Base-by-base conservation (phyloP, 441 rosid genomes). In the Hura crepitans region DNA sequence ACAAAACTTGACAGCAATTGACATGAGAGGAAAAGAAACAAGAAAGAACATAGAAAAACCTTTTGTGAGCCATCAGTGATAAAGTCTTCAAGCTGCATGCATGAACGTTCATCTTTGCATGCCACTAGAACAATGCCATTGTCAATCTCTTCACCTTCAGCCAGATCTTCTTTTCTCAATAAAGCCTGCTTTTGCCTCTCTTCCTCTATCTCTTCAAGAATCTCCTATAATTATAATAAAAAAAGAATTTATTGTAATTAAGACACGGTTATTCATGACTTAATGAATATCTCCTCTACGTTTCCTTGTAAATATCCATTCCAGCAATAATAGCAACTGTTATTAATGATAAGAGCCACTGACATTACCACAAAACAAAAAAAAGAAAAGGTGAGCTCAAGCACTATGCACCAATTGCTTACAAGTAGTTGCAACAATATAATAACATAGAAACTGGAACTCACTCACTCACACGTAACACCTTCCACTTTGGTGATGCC, bases 401-500 rank as follows among this genome's bases (percentile, higher is more conserved):
- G 42, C 25, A 28, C 23, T 13, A 67, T 12, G 35, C 2, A 2
- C 42, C 57, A 61, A 14, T 51, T 27, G 46, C 54, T 50, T 4
- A 53, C 22, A 54, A 62, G 51, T 3, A 62, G 60, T 13, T 30
- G 13, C 8, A 39, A 49, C 25, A 27, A 62, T 42, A 53, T 46
- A 31, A 67, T 25, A 47, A 75, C 74, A 70, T 47, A 77, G 73
- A 85, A 73, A 82, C 70, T 75, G 82, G 74, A 80, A 86, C 86
- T 86, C 88, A 85, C 86, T 87, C 88, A 85, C 99, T 89, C 96
- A 91, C 98, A 81, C 94, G 92, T 85, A 95, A 91, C 79, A 90
- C 96, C 83, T 89, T 95, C 97, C 99, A 95, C 83, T 95, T 90
- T 9, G 99, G 98, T 66, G 99, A 82, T 81, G 87, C 95, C 80